Percentiles rank a stretch among this genome's conserved stretches.
Conservation (phyloP, 768 basidiomycete genomes). For the Pulveroboletus ravenelii region DNA sequence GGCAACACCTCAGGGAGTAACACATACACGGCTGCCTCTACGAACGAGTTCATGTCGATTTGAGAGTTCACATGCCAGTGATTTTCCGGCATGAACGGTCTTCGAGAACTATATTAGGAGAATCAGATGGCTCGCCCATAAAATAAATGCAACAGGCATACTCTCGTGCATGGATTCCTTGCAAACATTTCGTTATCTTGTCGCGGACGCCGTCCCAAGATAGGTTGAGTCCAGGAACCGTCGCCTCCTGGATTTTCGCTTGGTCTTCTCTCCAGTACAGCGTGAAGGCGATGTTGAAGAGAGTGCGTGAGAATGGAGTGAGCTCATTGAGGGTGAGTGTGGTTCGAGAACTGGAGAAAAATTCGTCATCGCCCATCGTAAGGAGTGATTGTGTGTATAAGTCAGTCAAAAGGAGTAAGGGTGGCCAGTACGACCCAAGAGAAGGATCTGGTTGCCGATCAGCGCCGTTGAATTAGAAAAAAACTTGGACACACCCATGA, state of each 20-base stretch:
- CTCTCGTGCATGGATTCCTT: conserved; percentile 87
- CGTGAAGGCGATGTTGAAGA: conserved; percentile 80
- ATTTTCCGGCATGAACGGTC: conserved; percentile 73
- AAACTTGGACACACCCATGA: conserved; percentile 33
- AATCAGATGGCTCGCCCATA: not conserved
- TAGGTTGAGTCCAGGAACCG: conserved; percentile 38
- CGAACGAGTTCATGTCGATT: conserved; percentile 64
- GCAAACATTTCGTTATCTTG: conserved; percentile 70
- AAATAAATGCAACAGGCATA: conserved; percentile 36
- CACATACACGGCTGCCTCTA: conserved; percentile 79
- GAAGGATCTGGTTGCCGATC: conserved; percentile 37
- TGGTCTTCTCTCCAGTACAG: conserved; percentile 60
- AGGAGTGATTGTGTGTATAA: conserved; percentile 80
- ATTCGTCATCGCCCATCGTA: conserved; percentile 96
- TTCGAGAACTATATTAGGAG: conserved; percentile 57
- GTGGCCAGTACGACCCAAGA: conserved; percentile 51
- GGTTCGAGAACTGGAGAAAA: conserved; percentile 71
- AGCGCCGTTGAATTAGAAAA: not conserved
- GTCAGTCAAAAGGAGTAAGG: conserved; percentile 74
- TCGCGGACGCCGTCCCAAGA: conserved; percentile 69
- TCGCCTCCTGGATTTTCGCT: conserved; percentile 34
- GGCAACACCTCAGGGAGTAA: not conserved
- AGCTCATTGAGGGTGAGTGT: conserved; percentile 83
- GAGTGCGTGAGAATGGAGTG: conserved; percentile 62
- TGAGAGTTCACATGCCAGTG: conserved; percentile 77